Base-by-base conservation (phyloP, 192 early-diverging fungal genomes). In the Diversispora eburnea region DNA sequence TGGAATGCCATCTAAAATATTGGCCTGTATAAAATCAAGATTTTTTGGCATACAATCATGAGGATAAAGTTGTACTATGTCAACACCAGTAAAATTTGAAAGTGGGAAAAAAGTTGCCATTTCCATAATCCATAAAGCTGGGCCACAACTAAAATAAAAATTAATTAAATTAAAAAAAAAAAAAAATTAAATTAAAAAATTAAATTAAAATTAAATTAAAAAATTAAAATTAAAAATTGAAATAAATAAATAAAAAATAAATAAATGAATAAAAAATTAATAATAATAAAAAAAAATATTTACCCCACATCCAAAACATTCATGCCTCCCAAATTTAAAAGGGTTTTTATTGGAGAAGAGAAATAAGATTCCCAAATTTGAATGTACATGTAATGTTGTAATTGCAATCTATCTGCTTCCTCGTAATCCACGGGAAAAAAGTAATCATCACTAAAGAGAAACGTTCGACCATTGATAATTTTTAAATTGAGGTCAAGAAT, bases 301-400 rank as follows among this genome's bases (percentile, higher is more conserved):
- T 33, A 33, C 25, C 25, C 63, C 3, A 65, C 63, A 65, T 65
- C 63, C n/a, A 65, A 41, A 0, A 65, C 63, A 10, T 65, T 17
- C 12, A 20, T 33, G 1, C 41, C 64, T 9, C 64, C 64, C 20
- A 10, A 20, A 20, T 42, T 43, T 4, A 66, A 47, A 4, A 66
- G 39, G 1, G 5, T 9, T 47, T 66, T 42, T 8, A 66, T 19
- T 20, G 64, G 64, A 3, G 64, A 43, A 15, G 64, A 66, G n/a
- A 66, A 66, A 66, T 66, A 10, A 4, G 64, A 47, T 20, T 17
- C 45, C 64, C 64, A 66, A 41, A 66, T 45, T 22, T 48, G 46
- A 17, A 17, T n/a, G 8, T 46, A 41, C 45, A 66, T 20, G 45
- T 66, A 25, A 47, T 66, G 64, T 46, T 46, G 42, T 10, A 46